Evolutionary conservation across 805 yeast species (phyloP), one percentile per base, ranked within the genome.

Genomic region (Wickerhamia fluorescens): DNA sequence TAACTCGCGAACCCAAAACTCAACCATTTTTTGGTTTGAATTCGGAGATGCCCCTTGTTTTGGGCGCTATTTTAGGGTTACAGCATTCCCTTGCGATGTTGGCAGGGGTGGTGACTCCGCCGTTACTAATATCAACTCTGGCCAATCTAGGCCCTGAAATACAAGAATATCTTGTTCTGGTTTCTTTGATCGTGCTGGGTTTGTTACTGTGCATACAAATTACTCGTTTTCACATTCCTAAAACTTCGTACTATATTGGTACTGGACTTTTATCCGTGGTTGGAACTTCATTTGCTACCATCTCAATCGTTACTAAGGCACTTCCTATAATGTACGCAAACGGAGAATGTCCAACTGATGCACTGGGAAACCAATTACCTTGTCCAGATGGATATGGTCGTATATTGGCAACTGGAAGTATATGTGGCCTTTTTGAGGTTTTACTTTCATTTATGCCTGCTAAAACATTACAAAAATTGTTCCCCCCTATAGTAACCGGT

Each of bases 311-410:
- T 30, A 47, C 72, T 10, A 78, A 75, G 21, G 81, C 87, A 2
- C 59, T 87, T 40, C 88, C 94, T 12, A 61, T 78, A 63, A 82
- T 87, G 94, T 87, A 88, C 60, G 42, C 47, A 4, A 65, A 61
- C 25, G 95, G 94, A 4, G 58, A 51, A 27, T 84, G 96, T 58
- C 78, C 80, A 1, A 40, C 51, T 3, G 78, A 60, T 19, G 66
- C 68, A 3, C 79, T 74, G 37, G 95, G 95, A 3, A 73, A 68
- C 5, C 41, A 56, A 7, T 65, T 82, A 29, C 71, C 95, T 4
- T 88, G 96, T 59, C 94, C 94, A 5, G 83, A 80, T 35, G 96
- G 94, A 2, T 88, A 85, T 49, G 96, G 96, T 41, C 75, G 76
- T n/a, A 68, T 87, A 23, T 59, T 87, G 37, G 96, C 80, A 20